Evolutionary conservation across 1,139 yeast genomes (phyloP), one percentile per base, ranked within the genome.

Genomic region (Suhomyces wounanorum): DNA sequence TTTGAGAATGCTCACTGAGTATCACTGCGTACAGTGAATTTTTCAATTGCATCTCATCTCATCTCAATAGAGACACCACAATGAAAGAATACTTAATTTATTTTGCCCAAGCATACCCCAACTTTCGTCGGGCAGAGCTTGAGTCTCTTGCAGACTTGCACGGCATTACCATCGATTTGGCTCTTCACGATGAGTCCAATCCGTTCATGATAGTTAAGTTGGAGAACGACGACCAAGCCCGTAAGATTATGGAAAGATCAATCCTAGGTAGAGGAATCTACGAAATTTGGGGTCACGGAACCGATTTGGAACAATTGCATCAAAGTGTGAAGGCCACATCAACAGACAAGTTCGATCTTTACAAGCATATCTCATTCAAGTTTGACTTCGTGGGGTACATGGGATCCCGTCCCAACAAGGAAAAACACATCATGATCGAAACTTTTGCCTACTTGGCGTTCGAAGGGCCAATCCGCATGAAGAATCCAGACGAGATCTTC

Each of bases 261-360:
- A 78, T 94, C 13, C 69, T 94, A 45, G 77, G 87, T 8, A 79
- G 85, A 56, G 91, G 90, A 0, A 84, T 92, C 23, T 94, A 89
- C 63, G 97, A 92, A 62, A 72, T 90, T 10, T 91, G 95, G 88
- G 96, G 96, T 1, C 69, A 75, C 40, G 97, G 96, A 0, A 55
- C 59, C 0, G 72, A 75, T 8, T 67, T 83, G 48, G 85, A 80
- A 0, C 77, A 74, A 40, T 66, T 92, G 43, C 97, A 90, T 61
- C 66, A 65, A 10, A 71, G 75, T 50, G 79, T 89, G 5, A 69
- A 78, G 59, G 37, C 44, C 28, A 70, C 54, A 51, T 65, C 73
- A 55, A 39, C 48, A 41, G 66, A 52, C 54, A 63, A 63, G 43
- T 70, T 73, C 48, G 69, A 59, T 1, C 30, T 48, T 3, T 82